phyloP scores from a whole-genome alignment of 2,329 filamentous ascomycete genomes.

The Fusarium multiceps region DNA sequence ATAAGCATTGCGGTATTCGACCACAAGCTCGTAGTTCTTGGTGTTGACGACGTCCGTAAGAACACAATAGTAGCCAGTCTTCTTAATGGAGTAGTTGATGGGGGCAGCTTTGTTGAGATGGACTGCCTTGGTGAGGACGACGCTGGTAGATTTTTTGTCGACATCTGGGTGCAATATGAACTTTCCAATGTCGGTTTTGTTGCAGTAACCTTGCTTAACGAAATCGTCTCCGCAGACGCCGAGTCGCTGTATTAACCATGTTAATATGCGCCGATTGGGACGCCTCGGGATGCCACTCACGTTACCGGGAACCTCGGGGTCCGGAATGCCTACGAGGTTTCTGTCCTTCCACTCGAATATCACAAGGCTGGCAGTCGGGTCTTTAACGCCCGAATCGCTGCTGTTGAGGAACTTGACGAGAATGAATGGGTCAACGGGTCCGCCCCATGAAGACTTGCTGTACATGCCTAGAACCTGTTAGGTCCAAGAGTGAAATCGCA shows the following conservation, averaged over 20 bases:
- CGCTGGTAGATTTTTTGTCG: constrained; percentile 73
- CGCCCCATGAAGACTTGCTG: constrained; percentile 88
- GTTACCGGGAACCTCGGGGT: constrained; percentile 63
- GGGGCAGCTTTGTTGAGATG: constrained; percentile 80
- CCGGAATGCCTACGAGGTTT: constrained; percentile 77
- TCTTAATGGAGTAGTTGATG: constrained; percentile 85
- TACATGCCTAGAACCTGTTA: constrained; percentile 78
- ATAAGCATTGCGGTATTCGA: constrained; percentile 95
- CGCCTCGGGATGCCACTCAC: constrained; percentile 54
- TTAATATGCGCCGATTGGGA: constrained; percentile 18
- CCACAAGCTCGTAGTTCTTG: constrained; percentile 79
- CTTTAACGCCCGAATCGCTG: constrained; percentile 66
- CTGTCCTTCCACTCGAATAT: constrained; percentile 96
- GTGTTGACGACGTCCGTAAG: constrained; percentile 77
- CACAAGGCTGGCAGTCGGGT: constrained; percentile 83
- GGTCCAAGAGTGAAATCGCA: background rate
- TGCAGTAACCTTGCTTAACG: constrained; percentile 77
- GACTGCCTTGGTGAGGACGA: constrained; percentile 83
- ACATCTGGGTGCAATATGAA: constrained; percentile 86
- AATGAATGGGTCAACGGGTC: constrained; percentile 89
- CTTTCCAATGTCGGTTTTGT: constrained; percentile 79
- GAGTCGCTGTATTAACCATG: constrained; percentile 49
- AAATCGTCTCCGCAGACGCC: constrained; percentile 79
- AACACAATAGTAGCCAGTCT: constrained; percentile 97
- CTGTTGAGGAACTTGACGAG: constrained; percentile 78